Conservation (phyloP, 176 grass and related monocot genomes). For the Stipa capillata region DNA sequence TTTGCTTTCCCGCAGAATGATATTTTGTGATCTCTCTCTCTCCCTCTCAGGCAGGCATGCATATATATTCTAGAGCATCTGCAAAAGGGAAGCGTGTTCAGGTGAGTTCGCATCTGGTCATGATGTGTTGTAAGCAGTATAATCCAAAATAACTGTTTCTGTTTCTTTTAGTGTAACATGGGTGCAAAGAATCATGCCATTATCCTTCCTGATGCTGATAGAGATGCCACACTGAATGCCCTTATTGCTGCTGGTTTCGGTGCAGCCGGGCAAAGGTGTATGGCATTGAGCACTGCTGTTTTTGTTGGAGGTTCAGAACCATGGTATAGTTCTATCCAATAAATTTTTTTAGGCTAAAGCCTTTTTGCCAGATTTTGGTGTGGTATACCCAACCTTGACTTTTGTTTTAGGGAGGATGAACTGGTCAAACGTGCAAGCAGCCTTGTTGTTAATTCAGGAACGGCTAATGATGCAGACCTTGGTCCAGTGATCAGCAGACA, state of each 20-base stretch:
- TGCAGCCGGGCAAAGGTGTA: conserved; percentile 95
- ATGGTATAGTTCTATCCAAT: conserved; percentile 57
- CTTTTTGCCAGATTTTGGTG: background rate
- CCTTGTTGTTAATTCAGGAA: conserved; percentile 80
- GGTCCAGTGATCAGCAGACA: conserved; percentile 92
- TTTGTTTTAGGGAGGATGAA: conserved; percentile 72
- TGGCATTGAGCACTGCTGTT: conserved; percentile 96
- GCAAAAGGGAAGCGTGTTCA: conserved; percentile 90
- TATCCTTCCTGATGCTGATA: conserved; percentile 86
- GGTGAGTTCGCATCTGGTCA: conserved; percentile 32
- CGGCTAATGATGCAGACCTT: conserved; percentile 62
- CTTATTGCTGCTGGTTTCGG: conserved; percentile 96
- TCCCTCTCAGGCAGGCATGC: conserved; percentile 86
- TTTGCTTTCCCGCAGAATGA: background rate
- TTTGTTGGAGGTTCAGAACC: conserved; percentile 91
- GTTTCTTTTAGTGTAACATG: conserved; percentile 81
- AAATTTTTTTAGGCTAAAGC: background rate
- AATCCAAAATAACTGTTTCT: background rate
- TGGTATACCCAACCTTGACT: background rate
- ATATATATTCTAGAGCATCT: conserved; percentile 92
- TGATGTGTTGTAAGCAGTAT: background rate
- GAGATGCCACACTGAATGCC: conserved; percentile 76
- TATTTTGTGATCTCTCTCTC: background rate
- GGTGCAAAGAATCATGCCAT: conserved; percentile 98
- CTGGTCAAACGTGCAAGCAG: conserved; percentile 48